phyloP scores from a whole-genome alignment of 441 rosid genomes.

The Francoa sonchifolia region DNA sequence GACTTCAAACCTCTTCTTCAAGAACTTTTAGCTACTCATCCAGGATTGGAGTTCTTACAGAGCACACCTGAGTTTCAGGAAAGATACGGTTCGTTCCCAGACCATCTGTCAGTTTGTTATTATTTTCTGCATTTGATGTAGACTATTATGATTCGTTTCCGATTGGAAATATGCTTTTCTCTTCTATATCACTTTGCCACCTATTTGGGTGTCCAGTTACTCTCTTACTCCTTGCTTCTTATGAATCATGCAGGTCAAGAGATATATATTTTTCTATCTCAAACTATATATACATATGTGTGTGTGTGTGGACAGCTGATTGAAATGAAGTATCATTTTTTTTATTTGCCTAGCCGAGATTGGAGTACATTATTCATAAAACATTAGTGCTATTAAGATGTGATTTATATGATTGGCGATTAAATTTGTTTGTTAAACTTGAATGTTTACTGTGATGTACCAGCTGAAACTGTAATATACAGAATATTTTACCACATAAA shows the following conservation, averaged over 20 bases:
- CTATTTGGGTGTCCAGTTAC: too few species aligned
- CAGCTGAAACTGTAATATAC: slow-evolving; percentile 98
- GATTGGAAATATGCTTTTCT: not conserved
- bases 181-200: too few species aligned
- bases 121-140: slow-evolving; percentile 6
- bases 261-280: too few species aligned
- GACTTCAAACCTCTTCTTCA: slow-evolving; percentile 81
- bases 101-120: slow-evolving; percentile 6
- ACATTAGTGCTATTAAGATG: not conserved
- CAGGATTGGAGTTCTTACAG: slow-evolving; percentile 90
- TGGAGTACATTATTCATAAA: not conserved
- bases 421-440: slow-evolving; percentile 13
- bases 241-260: too few species aligned
- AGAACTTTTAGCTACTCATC: slow-evolving; percentile 92
- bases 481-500: slow-evolving; percentile 89
- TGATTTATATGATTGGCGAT: not conserved
- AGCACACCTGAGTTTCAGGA: slow-evolving; percentile 98
- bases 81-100: slow-evolving; percentile 72
- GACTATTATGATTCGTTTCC: not conserved
- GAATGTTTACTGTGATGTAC: slow-evolving; percentile 17
- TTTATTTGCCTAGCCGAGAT: not conserved
- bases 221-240: too few species aligned
- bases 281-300: not conserved
- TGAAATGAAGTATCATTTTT: not conserved
- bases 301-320: not conserved